A percentile compares a stretch with the other conserved stretches of the same genome.
These are phyloP conservation scores for Protomyces inouyei DNA, from an alignment of 1,139 yeast genomes.

Conservation along the genomic window DNA sequence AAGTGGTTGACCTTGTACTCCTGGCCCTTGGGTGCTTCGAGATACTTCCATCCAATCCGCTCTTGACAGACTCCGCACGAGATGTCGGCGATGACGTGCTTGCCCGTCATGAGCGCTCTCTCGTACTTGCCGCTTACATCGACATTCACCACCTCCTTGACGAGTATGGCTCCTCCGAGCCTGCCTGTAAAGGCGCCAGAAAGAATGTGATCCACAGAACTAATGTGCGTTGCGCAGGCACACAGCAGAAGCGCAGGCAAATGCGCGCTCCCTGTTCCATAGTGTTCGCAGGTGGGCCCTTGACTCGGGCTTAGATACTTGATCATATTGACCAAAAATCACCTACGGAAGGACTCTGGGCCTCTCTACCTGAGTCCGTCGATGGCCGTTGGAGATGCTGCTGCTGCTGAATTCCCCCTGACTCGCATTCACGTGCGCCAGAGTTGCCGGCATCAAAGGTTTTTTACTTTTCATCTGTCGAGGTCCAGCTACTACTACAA, in stretches of 20 bases:
- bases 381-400: too few species aligned
- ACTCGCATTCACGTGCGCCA: too few species aligned
- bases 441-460: too few species aligned
- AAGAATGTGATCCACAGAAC: not conserved
- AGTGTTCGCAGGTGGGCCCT: too few species aligned
- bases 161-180: conserved; percentile 8
- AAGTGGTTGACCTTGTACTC: conserved; percentile 1
- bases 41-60: conserved; percentile 8
- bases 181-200: conserved; percentile 12
- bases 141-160: not conserved
- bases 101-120: conserved; percentile 7
- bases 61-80: not conserved
- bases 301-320: too few species aligned
- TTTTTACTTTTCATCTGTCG: too few species aligned
- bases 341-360: too few species aligned
- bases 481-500: too few species aligned
- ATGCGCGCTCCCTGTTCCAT: too few species aligned
- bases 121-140: not conserved
- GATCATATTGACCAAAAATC: too few species aligned
- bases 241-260: not conserved
- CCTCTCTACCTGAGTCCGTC: too few species aligned
- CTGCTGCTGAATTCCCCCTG: too few species aligned
- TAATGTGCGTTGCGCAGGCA: not conserved
- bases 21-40: not conserved
- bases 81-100: conserved; percentile 10